These are phyloP conservation scores for Boletus huronensis DNA, from an alignment of 768 basidiomycete species.

Conservation along the genomic window DNA sequence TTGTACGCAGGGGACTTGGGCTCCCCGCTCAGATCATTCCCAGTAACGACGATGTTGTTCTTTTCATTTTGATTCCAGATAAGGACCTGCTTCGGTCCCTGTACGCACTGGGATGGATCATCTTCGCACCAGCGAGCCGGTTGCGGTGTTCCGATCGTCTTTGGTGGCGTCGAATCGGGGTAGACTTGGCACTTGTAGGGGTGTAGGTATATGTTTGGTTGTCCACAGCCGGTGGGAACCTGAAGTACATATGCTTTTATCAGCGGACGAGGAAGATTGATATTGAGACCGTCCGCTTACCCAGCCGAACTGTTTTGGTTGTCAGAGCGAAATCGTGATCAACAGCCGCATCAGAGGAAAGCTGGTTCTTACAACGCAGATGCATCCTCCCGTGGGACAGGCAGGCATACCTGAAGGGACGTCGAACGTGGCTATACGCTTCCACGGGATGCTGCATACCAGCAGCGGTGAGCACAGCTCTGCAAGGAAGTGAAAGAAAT, in stretches of 20 bases:
- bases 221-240: constrained; percentile 7
- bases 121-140: constrained; percentile 6
- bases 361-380: background rate
- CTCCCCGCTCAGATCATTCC: background rate
- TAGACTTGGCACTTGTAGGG: background rate
- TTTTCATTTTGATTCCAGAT: background rate
- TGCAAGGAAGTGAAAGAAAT: background rate
- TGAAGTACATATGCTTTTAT: background rate
- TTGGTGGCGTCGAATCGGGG: background rate
- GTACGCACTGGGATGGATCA: background rate
- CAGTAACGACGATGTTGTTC: constrained; percentile 8
- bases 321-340: background rate
- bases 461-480: background rate
- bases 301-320: constrained; percentile 4
- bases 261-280: background rate
- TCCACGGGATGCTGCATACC: constrained; percentile 11
- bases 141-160: constrained; percentile 1
- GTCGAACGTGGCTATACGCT: background rate
- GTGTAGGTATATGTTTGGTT: constrained; percentile 4
- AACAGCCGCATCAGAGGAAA: background rate
- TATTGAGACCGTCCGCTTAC: background rate
- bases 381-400: constrained; percentile 5
- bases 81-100: constrained; percentile 9
- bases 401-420: constrained; percentile 5
- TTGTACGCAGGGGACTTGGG: constrained; percentile 10